Evolutionary conservation across 2,329 filamentous ascomycete species (phyloP), one percentile per base, ranked within the genome.

Genomic region (Coniella lustricola): DNA sequence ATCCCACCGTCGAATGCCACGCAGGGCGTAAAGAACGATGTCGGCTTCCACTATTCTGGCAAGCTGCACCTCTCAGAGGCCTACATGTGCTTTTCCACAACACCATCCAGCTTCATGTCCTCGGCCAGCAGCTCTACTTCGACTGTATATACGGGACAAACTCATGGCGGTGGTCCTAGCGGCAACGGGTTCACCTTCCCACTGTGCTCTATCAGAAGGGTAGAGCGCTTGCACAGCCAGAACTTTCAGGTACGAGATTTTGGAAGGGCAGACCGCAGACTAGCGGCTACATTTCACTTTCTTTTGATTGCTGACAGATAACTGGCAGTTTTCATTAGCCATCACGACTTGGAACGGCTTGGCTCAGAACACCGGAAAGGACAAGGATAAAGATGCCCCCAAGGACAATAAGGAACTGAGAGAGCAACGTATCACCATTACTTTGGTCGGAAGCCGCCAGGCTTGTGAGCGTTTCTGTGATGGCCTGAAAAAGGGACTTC

Each of bases 141-240:
- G 17, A 88, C 85, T 40, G 81, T 82, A 50, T 97, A 94, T 68
- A 94, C 89, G 3, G 93, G 90, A 14, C 88, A 95, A 65, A 96
- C 91, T 22, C 86, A 95, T 62, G 90, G 93, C 51, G 88, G 87
- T 18, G 93, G 93, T 0, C 91, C 93, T 3, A 87, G 88, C 48
- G 91, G 90, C 34, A 96, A 96, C 73, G 93, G 93, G 52, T 97
- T 98, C 66, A 96, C 88, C 2, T 81, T 97, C 48, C 93, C 93
- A 4, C 76, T 98, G 18, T 96, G 87, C 65, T 87, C 89, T 45
- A 91, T 98, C 59, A 79, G 93, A 54, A 78, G 90, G 44, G 93
- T 98, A 18, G 93, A 98, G 71, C 79, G 93, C 49, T 73, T 98
- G 49, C 91, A 95, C 62, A 96, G 89, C 61, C 87, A 94, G 61